phyloP scores from a whole-genome alignment of 2,329 filamentous ascomycete species.

The Graphilbum ipis-grandicollis region DNA sequence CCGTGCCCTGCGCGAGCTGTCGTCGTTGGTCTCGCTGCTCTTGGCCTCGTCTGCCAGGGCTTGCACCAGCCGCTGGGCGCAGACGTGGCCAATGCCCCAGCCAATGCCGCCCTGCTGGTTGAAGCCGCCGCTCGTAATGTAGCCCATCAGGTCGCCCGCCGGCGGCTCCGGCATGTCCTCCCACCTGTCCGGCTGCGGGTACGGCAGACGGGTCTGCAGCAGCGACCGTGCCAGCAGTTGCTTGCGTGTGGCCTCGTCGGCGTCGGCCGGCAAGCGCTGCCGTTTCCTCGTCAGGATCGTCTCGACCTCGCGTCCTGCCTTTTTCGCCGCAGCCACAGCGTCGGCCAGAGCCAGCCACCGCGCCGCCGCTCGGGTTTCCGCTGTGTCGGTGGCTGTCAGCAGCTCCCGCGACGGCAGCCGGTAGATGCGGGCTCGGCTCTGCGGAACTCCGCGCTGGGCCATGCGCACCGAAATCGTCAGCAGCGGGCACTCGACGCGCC shows the following conservation, averaged over 20 bases:
- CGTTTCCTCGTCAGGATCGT: background rate
- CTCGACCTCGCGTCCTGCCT: no score
- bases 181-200: slow-evolving; percentile 15
- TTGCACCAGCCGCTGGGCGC: slow-evolving; percentile 37
- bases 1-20: slow-evolving; percentile 15
- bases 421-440: slow-evolving; percentile 66
- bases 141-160: slow-evolving; percentile 66
- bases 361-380: slow-evolving; percentile 11
- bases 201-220: slow-evolving; percentile 19
- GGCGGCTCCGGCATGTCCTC: slow-evolving; percentile 52
- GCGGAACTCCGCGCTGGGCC: slow-evolving; percentile 51
- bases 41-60: slow-evolving; percentile 13
- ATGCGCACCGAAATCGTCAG: slow-evolving; percentile 52
- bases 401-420: slow-evolving; percentile 42
- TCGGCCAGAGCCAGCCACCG: slow-evolving; percentile 49
- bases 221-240: slow-evolving; percentile 30
- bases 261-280: slow-evolving; percentile 10
- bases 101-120: slow-evolving; percentile 61
- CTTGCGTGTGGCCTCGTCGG: slow-evolving; percentile 21
- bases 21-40: slow-evolving; percentile 3
- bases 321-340: background rate
- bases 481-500: slow-evolving; percentile 14
- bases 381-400: slow-evolving; percentile 10
- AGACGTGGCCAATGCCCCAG: slow-evolving; percentile 49
- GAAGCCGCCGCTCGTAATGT: slow-evolving; percentile 75